Evolutionary conservation across 495 filamentous ascomycete genomes (phyloP).

Genomic region (Opeltia flavorubescens): DNA sequence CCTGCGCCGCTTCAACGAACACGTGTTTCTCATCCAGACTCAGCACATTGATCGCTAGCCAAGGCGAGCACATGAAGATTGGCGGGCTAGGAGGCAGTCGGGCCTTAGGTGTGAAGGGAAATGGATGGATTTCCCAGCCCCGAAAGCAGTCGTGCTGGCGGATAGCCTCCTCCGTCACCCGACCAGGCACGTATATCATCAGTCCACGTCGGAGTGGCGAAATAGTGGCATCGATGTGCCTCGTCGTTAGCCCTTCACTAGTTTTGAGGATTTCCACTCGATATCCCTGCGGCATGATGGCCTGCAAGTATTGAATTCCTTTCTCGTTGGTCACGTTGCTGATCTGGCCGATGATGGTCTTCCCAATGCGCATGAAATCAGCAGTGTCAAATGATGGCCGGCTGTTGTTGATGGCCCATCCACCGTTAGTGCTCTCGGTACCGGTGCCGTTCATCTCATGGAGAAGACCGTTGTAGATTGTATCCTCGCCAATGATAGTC

Average conservation of each 20-base stretch:
- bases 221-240: conserved; percentile 20
- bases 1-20: conserved; percentile 15
- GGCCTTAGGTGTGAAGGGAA: conserved; percentile 7
- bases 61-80: conserved; percentile 13
- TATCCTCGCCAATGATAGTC: neutral
- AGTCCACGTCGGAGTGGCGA: conserved; percentile 13
- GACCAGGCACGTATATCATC: conserved; percentile 12
- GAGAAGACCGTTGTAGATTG: conserved; percentile 1
- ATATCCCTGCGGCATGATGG: conserved; percentile 10
- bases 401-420: conserved; percentile 17
- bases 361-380: conserved; percentile 20
- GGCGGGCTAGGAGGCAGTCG: conserved; percentile 1
- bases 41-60: conserved; percentile 15
- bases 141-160: conserved; percentile 7
- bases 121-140: conserved; percentile 10
- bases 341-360: conserved; percentile 13
- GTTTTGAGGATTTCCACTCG: conserved; percentile 14
- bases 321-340: conserved; percentile 18
- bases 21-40: conserved; percentile 11
- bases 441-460: neutral
- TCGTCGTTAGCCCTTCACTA: conserved; percentile 14
- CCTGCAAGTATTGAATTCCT: conserved; percentile 16
- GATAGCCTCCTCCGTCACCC: conserved; percentile 12
- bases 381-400: conserved; percentile 20
- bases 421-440: neutral